Percentiles rank a stretch among this genome's conserved stretches.
Conservation (phyloP, 208 protist species). For the Trypanosoma caninum region DNA sequence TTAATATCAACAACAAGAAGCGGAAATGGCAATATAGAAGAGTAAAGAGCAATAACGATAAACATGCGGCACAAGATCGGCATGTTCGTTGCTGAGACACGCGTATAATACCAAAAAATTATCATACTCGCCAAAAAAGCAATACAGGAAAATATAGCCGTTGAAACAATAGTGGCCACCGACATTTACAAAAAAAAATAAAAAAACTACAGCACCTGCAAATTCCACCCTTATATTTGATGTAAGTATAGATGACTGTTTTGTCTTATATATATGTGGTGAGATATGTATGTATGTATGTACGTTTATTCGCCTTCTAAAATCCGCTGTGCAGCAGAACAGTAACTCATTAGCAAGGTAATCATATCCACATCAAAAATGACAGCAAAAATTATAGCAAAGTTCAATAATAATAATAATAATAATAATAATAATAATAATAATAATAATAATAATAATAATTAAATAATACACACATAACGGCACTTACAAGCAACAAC, state of each 20-base stretch:
- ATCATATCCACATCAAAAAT: conserved; percentile 2
- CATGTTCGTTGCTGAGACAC: conserved; percentile 61
- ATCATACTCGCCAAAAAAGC: conserved; percentile 44
- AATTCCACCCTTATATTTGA: not conserved
- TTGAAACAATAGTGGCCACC: conserved; percentile 40
- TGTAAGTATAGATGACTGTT: not conserved
- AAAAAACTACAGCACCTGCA: not conserved
- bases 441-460: not conserved
- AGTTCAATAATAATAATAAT: not conserved
- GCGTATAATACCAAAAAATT: conserved; percentile 81
- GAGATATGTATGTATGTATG: not conserved
- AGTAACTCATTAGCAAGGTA: not conserved
- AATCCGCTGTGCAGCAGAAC: conserved; percentile 1
- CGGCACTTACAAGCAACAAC: not conserved
- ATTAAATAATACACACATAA: not conserved
- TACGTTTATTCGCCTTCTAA: conserved; percentile 1
- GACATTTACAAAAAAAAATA: conserved; percentile 27
- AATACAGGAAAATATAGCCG: conserved; percentile 72
- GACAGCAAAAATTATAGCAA: conserved; percentile 8
- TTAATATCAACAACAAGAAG: conserved; percentile 87
- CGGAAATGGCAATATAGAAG: conserved; percentile 77
- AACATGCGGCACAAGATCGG: conserved; percentile 59
- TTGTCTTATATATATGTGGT: not conserved
- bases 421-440: conserved; percentile 17
- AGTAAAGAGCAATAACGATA: conserved; percentile 74